phyloP scores from a whole-genome alignment of 345 rosid genomes.

The Gossypium australe region DNA sequence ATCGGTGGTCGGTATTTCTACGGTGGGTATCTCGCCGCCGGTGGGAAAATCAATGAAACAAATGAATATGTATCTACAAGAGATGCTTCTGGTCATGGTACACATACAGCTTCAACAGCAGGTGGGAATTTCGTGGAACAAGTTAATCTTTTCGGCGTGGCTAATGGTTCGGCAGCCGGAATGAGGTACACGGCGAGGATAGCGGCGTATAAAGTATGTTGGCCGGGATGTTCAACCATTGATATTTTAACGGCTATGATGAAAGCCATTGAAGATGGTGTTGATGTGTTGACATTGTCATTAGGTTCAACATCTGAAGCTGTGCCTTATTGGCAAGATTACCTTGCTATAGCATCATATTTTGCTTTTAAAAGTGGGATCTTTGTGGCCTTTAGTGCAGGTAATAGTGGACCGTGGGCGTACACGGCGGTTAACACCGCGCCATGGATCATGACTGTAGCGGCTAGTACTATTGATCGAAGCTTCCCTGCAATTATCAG shows the following conservation, averaged over 20 bases:
- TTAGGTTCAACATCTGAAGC: conserved; percentile 12
- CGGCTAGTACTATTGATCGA: conserved; percentile 69
- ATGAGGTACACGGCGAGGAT: conserved; percentile 65
- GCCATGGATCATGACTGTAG: conserved; percentile 86
- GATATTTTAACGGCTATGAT: conserved; percentile 69
- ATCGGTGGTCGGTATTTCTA: conserved; percentile 66
- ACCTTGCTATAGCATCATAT: conserved; percentile 51
- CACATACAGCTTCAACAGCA: conserved; percentile 83
- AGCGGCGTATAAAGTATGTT: conserved; percentile 70
- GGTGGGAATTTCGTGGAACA: conserved; percentile 41
- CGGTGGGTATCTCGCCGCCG: conserved; percentile 54
- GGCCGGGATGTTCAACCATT: conserved; percentile 43
- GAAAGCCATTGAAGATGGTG: conserved; percentile 31
- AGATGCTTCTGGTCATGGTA: conserved; percentile 71
- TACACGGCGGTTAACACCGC: conserved; percentile 53
- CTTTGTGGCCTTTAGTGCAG: conserved; percentile 77
- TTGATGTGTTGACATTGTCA: conserved; percentile 27
- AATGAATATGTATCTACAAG: conserved; percentile 48
- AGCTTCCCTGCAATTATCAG: conserved; percentile 56
- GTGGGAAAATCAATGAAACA: conserved; percentile 45
- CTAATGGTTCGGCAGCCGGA: conserved; percentile 57
- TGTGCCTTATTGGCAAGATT: conserved; percentile 52
- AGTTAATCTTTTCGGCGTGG: conserved; percentile 54
- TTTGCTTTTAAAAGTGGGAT: conserved; percentile 52
- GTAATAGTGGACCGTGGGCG: conserved; percentile 59